Percentiles rank a stretch among this genome's conserved stretches.
phyloP scores from a whole-genome alignment of 495 filamentous ascomycete species.

The Staphylotrichum tortipilum region DNA sequence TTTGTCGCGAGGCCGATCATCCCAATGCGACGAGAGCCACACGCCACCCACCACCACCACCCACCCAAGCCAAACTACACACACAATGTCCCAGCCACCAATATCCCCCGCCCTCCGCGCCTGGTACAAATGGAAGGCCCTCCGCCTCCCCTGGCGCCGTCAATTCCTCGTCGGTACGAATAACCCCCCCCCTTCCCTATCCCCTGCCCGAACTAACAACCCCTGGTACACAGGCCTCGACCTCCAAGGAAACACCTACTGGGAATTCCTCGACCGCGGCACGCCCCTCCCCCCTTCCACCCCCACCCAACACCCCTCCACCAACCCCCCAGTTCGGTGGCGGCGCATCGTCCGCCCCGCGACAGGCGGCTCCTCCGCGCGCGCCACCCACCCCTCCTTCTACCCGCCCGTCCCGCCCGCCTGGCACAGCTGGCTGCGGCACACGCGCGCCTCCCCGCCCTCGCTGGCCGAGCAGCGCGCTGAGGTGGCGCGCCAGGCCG shows the following conservation, averaged over 20 bases:
- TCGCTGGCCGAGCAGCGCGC: constrained; percentile 62
- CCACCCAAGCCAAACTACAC: neutral
- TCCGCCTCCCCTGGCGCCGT: constrained; percentile 79
- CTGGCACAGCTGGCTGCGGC: constrained; percentile 96
- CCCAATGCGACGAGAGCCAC: neutral
- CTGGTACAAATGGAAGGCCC: constrained; percentile 82
- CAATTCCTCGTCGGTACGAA: constrained; percentile 67
- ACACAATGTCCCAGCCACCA: constrained; percentile 11
- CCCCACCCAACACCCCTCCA: constrained; percentile 17
- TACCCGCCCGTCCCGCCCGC: constrained; percentile 58
- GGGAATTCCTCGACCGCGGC: constrained; percentile 72
- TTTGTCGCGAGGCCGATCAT: neutral
- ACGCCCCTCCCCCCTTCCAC: neutral
- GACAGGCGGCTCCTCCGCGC: no score
- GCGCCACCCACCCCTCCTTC: constrained; percentile 57
- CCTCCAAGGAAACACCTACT: constrained; percentile 84
- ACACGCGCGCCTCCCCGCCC: constrained; percentile 63
- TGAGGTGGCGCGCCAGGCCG: constrained; percentile 60
- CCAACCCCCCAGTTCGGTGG: constrained; percentile 18
- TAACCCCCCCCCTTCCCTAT: constrained; percentile 7
- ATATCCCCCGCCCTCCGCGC: constrained; percentile 32
- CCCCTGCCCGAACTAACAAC: neutral
- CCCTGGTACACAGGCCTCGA: constrained; percentile 56
- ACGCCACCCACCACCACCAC: neutral
- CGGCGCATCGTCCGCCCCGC: constrained; percentile 63